phyloP scores from a whole-genome alignment of 129 eudicot genomes.

The Chrysanthemum lavandulifolium region DNA sequence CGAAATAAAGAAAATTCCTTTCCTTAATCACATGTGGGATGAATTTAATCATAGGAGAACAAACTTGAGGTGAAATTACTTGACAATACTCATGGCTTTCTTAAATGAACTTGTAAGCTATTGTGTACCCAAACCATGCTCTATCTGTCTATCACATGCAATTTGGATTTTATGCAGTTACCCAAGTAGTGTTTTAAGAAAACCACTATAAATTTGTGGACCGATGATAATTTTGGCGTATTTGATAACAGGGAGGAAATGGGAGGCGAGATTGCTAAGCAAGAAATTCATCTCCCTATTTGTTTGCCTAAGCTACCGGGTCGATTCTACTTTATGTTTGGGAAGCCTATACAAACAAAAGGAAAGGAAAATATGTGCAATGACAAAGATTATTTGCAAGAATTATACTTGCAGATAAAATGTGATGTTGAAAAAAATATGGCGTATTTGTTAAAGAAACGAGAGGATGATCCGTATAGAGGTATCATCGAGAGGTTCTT shows the following conservation, averaged over 20 bases:
- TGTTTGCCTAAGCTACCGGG: conserved; percentile 49
- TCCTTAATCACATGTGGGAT: conserved; percentile 18
- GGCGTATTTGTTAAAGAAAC: conserved; percentile 40
- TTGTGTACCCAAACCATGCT: neutral
- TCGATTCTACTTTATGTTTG: conserved; percentile 46
- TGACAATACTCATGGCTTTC: neutral
- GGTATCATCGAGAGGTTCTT: conserved; percentile 29
- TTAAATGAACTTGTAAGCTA: neutral
- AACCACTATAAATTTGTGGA: neutral
- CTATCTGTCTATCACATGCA: neutral
- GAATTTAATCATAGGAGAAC: conserved; percentile 26
- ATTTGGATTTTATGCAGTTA: neutral
- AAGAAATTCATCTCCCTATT: conserved; percentile 35
- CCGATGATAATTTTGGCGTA: neutral
- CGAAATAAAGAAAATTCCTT: conserved; percentile 32
- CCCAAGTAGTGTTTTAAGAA: neutral
- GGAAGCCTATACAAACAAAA: conserved; percentile 47
- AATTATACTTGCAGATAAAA: conserved; percentile 38
- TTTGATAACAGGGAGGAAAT: conserved; percentile 16
- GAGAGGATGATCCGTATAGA: conserved; percentile 53
- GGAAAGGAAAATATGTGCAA: conserved; percentile 30
- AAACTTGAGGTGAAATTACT: conserved; percentile 26
- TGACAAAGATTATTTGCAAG: conserved; percentile 22
- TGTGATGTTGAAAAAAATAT: conserved; percentile 33
- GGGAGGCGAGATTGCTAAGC: conserved; percentile 31